A percentile compares a stretch with the other conserved stretches of the same genome.
Evolutionary conservation across 768 basidiomycete species (phyloP).

Genomic region (Crucibulum laeve): DNA sequence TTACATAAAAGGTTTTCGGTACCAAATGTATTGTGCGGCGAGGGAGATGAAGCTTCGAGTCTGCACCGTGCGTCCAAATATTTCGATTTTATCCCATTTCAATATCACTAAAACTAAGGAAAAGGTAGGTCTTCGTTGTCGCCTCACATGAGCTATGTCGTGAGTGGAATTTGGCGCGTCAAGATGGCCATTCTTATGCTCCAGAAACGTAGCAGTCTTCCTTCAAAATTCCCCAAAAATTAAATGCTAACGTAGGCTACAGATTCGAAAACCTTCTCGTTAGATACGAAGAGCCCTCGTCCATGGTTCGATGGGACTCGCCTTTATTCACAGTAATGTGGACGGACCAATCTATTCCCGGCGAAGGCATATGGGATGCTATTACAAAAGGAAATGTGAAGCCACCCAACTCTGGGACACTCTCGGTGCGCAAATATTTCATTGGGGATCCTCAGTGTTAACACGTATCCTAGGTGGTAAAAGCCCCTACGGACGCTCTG

Average conservation of each 20-base stretch:
- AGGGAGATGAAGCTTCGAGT: constrained; percentile 81
- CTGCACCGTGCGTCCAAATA: constrained; percentile 65
- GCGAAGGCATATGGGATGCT: constrained; percentile 74
- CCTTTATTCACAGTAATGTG: constrained; percentile 85
- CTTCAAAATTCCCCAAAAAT: too few species aligned
- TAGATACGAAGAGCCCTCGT: constrained; percentile 94
- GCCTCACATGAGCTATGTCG: constrained; percentile 72
- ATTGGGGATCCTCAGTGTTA: neutral
- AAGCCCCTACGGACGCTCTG: constrained; percentile 86
- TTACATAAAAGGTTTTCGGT: constrained; percentile 98
- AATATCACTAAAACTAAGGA: constrained; percentile 4
- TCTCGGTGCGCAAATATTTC: constrained; percentile 42
- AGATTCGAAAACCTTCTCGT: constrained; percentile 82
- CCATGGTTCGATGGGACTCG: constrained; percentile 99
- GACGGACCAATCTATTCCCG: constrained; percentile 63
- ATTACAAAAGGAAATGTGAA: constrained; percentile 77
- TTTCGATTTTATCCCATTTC: neutral
- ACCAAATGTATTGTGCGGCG: constrained; percentile 96
- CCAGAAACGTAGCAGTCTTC: constrained; percentile 87
- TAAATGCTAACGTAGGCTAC: too few species aligned
- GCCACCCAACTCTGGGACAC: constrained; percentile 83
- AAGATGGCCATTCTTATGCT: constrained; percentile 48
- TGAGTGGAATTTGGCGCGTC: constrained; percentile 64
- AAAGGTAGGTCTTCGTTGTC: constrained; percentile 66
- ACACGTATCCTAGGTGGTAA: constrained; percentile 48